Percentiles rank a stretch among this genome's conserved stretches.
Conservation (phyloP, 768 basidiomycete genomes). For the Lepiota venenata region DNA sequence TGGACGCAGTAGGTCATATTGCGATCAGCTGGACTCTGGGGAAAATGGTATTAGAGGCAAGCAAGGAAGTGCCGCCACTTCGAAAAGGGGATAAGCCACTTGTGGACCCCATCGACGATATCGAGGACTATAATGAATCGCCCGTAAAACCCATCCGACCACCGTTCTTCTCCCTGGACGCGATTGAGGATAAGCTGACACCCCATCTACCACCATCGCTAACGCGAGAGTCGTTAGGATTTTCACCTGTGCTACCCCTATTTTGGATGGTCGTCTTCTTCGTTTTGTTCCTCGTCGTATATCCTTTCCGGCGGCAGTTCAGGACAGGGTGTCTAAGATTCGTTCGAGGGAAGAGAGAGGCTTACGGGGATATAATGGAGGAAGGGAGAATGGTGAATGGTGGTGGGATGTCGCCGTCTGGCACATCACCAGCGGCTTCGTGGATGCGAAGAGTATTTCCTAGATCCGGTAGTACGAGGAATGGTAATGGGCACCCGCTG, state of each 20-base stretch:
- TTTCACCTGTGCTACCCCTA: slow-evolving; percentile 64
- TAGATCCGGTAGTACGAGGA: neutral
- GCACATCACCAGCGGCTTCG: slow-evolving; percentile 19
- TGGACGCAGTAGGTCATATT: slow-evolving; percentile 89
- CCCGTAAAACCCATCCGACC: slow-evolving; percentile 66
- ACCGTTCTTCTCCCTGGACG: slow-evolving; percentile 51
- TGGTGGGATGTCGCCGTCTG: slow-evolving; percentile 31
- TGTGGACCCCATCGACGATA: slow-evolving; percentile 71
- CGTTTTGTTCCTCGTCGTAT: slow-evolving; percentile 40
- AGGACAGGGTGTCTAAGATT: slow-evolving; percentile 44
- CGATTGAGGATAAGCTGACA: slow-evolving; percentile 59
- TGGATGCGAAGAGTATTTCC: slow-evolving; percentile 35
- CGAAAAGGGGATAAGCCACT: slow-evolving; percentile 49
- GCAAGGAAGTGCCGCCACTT: slow-evolving; percentile 67
- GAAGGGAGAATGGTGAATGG: slow-evolving; percentile 37
- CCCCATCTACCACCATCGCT: slow-evolving; percentile 66
- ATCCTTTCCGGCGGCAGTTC: slow-evolving; percentile 58
- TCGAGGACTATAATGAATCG: slow-evolving; percentile 46
- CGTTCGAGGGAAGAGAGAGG: slow-evolving; percentile 34
- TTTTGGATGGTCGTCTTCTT: slow-evolving; percentile 47
- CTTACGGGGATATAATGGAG: slow-evolving; percentile 43
- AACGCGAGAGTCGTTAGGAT: slow-evolving; percentile 63
- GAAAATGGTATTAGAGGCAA: slow-evolving; percentile 98
- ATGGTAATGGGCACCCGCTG: slow-evolving; percentile 8
- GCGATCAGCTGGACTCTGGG: slow-evolving; percentile 98